Conservation (phyloP, 352 stramenopile genomes). For the Phytophthora megakarya region DNA sequence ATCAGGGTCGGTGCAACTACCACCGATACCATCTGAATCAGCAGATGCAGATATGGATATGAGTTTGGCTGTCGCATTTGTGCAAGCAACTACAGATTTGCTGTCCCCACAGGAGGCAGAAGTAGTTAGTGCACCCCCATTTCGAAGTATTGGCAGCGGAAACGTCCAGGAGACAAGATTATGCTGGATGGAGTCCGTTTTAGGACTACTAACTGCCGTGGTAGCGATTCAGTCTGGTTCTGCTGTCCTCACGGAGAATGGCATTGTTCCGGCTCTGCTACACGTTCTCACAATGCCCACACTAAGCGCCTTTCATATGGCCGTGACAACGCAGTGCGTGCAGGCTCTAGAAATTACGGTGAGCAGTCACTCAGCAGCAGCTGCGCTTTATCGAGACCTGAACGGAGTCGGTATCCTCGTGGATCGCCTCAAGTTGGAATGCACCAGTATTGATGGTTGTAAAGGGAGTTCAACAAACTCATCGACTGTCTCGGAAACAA, state of each 20-base stretch:
- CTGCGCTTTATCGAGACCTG: slow-evolving; percentile 79
- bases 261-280: slow-evolving; percentile 78
- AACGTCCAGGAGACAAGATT: slow-evolving; percentile 59
- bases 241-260: slow-evolving; percentile 82
- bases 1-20: slow-evolving; percentile 10
- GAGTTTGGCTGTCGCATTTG: slow-evolving; percentile 86
- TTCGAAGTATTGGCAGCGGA: slow-evolving; percentile 49
- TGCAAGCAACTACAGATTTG: slow-evolving; percentile 83
- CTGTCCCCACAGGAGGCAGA: slow-evolving; percentile 70
- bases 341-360: slow-evolving; percentile 84
- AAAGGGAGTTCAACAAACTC: slow-evolving; percentile 10
- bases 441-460: slow-evolving; percentile 35
- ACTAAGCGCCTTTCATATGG: slow-evolving; percentile 62
- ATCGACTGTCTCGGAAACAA: slow-evolving; percentile 49
- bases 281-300: slow-evolving; percentile 74
- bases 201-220: slow-evolving; percentile 72
- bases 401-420: slow-evolving; percentile 87
- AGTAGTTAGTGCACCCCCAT: slow-evolving; percentile 52
- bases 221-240: slow-evolving; percentile 80
- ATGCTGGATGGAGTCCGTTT: slow-evolving; percentile 80
- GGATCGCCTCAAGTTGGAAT: slow-evolving; percentile 72
- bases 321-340: slow-evolving; percentile 79
- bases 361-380: slow-evolving; percentile 69
- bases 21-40: slow-evolving; percentile 48
- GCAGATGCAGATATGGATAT: slow-evolving; percentile 89